Conservation (phyloP, 257 asterid species). For the Hygrophila difformis region DNA sequence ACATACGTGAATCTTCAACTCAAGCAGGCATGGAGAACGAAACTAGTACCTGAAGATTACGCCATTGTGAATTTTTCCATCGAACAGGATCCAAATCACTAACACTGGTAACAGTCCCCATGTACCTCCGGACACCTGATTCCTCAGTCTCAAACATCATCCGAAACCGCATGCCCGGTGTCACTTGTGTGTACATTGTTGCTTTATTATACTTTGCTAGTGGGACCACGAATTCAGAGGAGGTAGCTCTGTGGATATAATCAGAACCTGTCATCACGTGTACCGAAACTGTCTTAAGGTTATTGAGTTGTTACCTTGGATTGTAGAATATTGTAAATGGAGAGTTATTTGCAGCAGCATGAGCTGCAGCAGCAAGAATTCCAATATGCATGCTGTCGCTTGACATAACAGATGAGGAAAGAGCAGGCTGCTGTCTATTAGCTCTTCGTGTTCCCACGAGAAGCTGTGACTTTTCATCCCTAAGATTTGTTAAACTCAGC, state of each 20-base stretch:
- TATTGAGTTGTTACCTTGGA: constrained; percentile 47
- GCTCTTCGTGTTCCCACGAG: constrained; percentile 89
- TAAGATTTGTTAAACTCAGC: constrained; percentile 11
- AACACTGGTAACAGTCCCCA: constrained; percentile 77
- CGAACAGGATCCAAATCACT: constrained; percentile 84
- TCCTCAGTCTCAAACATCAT: constrained; percentile 99
- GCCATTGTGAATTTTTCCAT: constrained; percentile 97
- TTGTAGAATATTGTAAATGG: constrained; percentile 85
- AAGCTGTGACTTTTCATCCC: constrained; percentile 85
- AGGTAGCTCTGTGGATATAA: constrained; percentile 54
- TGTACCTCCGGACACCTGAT: constrained; percentile 83
- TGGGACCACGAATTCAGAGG: constrained; percentile 89
- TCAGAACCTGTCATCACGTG: too few relatives aligned
- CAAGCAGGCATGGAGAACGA: too few relatives aligned
- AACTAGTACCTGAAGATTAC: constrained; percentile 96
- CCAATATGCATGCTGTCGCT: constrained; percentile 99
- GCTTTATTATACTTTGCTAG: constrained; percentile 64
- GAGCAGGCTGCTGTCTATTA: constrained; percentile 70
- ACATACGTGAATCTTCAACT: too few relatives aligned
- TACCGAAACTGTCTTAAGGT: not conserved
- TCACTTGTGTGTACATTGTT: constrained; percentile 60
- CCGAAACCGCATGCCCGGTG: constrained; percentile 88
- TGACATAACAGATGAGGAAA: constrained; percentile 91
- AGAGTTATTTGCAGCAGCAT: constrained; percentile 84
- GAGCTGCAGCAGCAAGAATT: constrained; percentile 98